Evolutionary conservation across 495 filamentous ascomycete species (phyloP), one percentile per base, ranked within the genome.

Genomic region (Wilcoxina mikolae): DNA sequence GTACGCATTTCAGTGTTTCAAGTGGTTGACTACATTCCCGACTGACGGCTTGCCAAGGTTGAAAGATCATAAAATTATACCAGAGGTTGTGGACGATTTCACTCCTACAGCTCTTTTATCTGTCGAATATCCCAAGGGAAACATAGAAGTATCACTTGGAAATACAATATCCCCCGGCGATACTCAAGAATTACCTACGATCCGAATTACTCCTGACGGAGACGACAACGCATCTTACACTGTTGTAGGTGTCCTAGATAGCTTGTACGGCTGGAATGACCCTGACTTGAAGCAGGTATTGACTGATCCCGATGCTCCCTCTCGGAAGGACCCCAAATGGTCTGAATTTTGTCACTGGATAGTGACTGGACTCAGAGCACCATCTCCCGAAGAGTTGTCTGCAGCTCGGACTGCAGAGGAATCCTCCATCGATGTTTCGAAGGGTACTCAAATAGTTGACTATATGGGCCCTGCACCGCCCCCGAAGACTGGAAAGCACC

Each of bases 331-430:
- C 58, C 80, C 80, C 15, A 72, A 80, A 60, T 83, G 76, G 76
- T 73, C 72, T n/a, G 78, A 86, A 64, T 76, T 82, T 66, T 85
- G 82, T 64, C 82, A 85, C 64, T 84, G 81, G 81, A 76, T 85
- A 62, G 71, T 71, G 3, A 73, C 75, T 2, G 72, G 68, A 43
- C 51, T 76, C 10, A 65, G 64, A 17, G 47, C n/a, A n/a, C n/a
- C n/a, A n/a, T n/a, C n/a, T n/a, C n/a, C 65, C 15, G 58, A 61
- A 10, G 15, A 61, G 0, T 35, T 60, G 15, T 25, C 58, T 22
- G 12, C 56, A n/a, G n/a, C n/a, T n/a, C 24, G 58, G 55, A 33
- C 55, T 9, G 27, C 46, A 49, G 56, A 49, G 49, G 60, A 26
- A 26, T 46, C 41, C 58, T 50, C 53, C 2, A 35, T 66, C 24